Base-by-base conservation (phyloP, 2,329 filamentous ascomycete species). In the Penicillium verrucosum region DNA sequence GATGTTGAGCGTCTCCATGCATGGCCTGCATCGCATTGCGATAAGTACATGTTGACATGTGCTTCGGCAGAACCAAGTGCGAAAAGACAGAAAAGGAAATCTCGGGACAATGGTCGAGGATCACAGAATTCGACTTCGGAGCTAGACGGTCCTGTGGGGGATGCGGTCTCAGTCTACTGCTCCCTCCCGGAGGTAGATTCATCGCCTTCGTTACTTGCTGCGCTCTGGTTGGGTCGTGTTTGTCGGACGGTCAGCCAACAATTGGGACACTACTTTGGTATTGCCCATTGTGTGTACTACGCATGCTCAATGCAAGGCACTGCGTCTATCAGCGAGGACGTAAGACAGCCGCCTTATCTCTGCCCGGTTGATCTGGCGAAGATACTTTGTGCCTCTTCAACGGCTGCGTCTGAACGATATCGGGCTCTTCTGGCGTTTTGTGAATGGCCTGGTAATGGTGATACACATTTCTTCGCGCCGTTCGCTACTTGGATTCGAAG, bases 11-110 rank as follows among this genome's bases (percentile, higher is more conserved):
- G 71, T 16, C 65, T 67, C 1, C 86, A 90, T 68, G 79, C 80
- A 59, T 90, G 86, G 87, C 86, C 86, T 0, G 77, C 80, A 4
- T 83, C 81, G 6, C 87, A 89, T 68, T 89, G 86, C 63, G 73
- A 71, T 37, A 12, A 27, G 5, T 65, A 64, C 16, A 37, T 57
- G 11, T 57, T 45, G n/a, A 51, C 9, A 16, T 56, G 47, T 43
- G 44, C 51, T 32, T 49, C 47, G 2, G 38, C 56, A n/a, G 36
- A 54, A 23, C 47, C 53, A 18, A 50, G 30, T 7, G 21, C 50
- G 2, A 58, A 62, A 21, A 36, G 25, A 9, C 60, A n/a, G 12
- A 51, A 52, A 34, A 36, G 30, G 21, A 21, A 21, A 25, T 25
- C 57, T 5, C 43, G 32, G 23, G 9, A 30, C 12, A 45, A 27